Evolutionary conservation across 2,329 filamentous ascomycete genomes (phyloP).

Genomic region (Alternaria viburni): DNA sequence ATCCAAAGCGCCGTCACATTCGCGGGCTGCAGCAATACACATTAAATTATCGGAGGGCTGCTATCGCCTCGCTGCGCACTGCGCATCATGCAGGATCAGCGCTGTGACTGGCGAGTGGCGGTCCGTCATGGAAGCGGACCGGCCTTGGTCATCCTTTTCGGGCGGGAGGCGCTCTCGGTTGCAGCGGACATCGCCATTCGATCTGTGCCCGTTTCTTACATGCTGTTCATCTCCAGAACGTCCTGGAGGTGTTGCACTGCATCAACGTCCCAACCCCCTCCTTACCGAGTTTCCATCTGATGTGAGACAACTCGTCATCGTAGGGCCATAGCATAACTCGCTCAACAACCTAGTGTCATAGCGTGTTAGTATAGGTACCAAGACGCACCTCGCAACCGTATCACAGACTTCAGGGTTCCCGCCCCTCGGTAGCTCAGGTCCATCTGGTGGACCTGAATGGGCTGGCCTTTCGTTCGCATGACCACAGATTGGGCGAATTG

Average conservation of each 20-base stretch:
- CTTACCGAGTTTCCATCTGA: constrained; percentile 14
- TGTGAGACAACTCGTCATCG: constrained; percentile 20
- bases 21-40: constrained; percentile 31
- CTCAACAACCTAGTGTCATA: constrained; percentile 1
- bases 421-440: constrained; percentile 13
- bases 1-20: constrained; percentile 36
- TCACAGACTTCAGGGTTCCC: constrained; percentile 30
- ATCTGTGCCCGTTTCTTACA: constrained; percentile 22
- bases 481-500: constrained; percentile 39
- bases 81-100: constrained; percentile 28
- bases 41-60: constrained; percentile 23
- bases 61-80: constrained; percentile 21
- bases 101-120: constrained; percentile 37
- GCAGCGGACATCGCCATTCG: constrained; percentile 38
- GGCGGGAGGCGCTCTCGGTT: constrained; percentile 44
- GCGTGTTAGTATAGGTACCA: constrained; percentile 15
- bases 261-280: constrained; percentile 2
- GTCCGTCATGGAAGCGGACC: constrained; percentile 30
- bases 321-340: constrained; percentile 9
- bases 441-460: constrained; percentile 19
- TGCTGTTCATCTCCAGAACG: constrained; percentile 9
- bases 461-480: constrained; percentile 44
- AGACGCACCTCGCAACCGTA: constrained; percentile 26
- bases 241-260: constrained; percentile 20
- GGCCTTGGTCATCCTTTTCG: constrained; percentile 24